Evolutionary conservation across 352 stramenopile species (phyloP).

Genomic region (Pythium utonaiense): DNA sequence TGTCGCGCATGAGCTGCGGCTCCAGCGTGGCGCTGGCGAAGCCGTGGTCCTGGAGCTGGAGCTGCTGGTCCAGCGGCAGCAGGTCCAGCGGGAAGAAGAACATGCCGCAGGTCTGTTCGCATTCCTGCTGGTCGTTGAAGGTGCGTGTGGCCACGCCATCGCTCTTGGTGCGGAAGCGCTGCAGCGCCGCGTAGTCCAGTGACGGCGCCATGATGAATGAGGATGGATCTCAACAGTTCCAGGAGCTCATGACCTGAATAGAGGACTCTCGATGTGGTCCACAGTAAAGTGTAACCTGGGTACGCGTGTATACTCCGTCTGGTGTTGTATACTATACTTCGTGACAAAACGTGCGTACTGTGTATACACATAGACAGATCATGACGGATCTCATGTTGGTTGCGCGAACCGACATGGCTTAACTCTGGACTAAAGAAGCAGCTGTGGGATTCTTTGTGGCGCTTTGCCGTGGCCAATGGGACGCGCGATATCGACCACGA

Average conservation of each 20-base stretch:
- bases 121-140: constrained; percentile 76
- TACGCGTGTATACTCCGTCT: no score
- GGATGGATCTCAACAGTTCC: neutral
- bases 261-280: neutral
- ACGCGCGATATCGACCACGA: neutral
- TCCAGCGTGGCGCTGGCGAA: constrained; percentile 72
- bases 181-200: constrained; percentile 25
- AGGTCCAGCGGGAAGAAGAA: constrained; percentile 90
- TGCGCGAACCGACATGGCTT: neutral
- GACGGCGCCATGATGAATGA: neutral
- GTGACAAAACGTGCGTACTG: no score
- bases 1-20: constrained; percentile 78
- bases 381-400: neutral
- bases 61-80: constrained; percentile 69
- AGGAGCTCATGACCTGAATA: neutral
- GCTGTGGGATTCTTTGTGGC: neutral
- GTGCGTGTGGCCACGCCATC: constrained; percentile 53
- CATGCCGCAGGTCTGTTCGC: constrained; percentile 86
- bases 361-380: neutral
- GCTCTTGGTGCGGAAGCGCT: constrained; percentile 50
- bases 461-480: neutral
- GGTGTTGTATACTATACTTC: neutral
- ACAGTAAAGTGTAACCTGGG: neutral
- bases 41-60: constrained; percentile 80
- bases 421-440: constrained; percentile 1